Evolutionary conservation across 164 flowering plant species (phyloP).

Genomic region (Euptelea pleiosperma): DNA sequence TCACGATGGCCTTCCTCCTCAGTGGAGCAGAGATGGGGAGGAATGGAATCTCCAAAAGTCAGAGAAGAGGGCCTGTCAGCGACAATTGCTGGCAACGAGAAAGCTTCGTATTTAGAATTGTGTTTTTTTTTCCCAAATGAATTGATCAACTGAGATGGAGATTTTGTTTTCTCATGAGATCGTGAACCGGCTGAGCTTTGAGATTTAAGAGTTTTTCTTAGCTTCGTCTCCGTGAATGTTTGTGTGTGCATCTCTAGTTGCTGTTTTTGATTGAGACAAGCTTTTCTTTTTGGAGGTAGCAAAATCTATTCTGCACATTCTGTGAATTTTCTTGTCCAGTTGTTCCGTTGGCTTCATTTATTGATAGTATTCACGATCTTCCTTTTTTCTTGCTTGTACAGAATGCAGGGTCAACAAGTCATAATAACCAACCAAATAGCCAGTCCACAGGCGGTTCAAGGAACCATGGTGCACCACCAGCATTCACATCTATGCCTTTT

Average conservation of each 20-base stretch:
- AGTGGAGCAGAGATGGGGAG: no score
- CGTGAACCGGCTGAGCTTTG: no score
- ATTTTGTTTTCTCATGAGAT: no score
- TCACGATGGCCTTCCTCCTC: no score
- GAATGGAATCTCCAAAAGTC: no score
- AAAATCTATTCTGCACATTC: neutral
- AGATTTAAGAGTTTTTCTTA: neutral
- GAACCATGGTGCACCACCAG: constrained; percentile 25
- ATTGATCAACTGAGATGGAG: no score
- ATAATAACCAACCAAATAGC: constrained; percentile 20
- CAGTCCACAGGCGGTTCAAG: constrained; percentile 40
- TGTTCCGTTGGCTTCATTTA: neutral
- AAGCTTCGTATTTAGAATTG: no score
- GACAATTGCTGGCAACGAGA: no score
- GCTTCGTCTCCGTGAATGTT: no score
- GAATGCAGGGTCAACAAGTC: constrained; percentile 37
- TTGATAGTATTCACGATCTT: neutral
- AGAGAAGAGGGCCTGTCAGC: no score
- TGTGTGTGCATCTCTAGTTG: no score
- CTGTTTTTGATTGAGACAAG: neutral
- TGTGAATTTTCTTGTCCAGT: neutral
- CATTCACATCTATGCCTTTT: constrained; percentile 48
- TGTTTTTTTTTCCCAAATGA: no score
- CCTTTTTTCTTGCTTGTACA: constrained; percentile 17
- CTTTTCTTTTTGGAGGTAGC: neutral